Base-by-base conservation (phyloP, 495 filamentous ascomycete genomes). In the Astrocystis sublimbata region DNA sequence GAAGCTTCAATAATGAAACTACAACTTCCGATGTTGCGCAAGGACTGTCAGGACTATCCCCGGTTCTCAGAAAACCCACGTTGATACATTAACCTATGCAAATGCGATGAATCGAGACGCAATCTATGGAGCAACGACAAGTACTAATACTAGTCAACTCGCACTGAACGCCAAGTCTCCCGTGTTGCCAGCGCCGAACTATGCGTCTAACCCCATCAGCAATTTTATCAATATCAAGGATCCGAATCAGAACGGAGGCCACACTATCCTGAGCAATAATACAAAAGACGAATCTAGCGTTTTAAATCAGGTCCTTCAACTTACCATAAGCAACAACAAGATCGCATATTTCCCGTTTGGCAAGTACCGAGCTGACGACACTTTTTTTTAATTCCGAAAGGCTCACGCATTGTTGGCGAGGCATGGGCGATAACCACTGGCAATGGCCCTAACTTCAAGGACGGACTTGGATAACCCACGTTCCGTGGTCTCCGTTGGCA, bases 41-140 rank as follows among this genome's bases (percentile, higher is more conserved):
- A 46, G 74, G 69, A 0, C 73, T 68, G 0, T 68, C 66, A 5
- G 58, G 36, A 73, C 68, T 6, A 51, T 65, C 24, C 60, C 78
- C 9, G 65, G 65, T 4, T 30, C 66, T 23, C 58, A 56, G n/a
- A n/a, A n/a, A 28, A 51, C 53, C 6, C 65, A 72, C 47, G 56
- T 79, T 5, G 57, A 68, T 5, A 77, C 72, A 21, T 73, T 71
- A 46, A 65, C 75, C 6, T 79, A 75, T 40, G 76, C 58, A 24
- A 88, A 91, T 62, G 88, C 86, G 2, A 68, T 89, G 15, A 82
- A 81, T 17, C 77, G 81, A 12, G 84, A 85, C 68, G 80, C 82
- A 2, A 79, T 87, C 10, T 90, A 91, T 66, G 79, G 82, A 9
- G 62, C 72, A 2, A 79, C 82, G 0, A 65, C 83, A 8, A 74